Conservation (phyloP, 2,329 filamentous ascomycete genomes). For the Aspergillus japonicus region DNA sequence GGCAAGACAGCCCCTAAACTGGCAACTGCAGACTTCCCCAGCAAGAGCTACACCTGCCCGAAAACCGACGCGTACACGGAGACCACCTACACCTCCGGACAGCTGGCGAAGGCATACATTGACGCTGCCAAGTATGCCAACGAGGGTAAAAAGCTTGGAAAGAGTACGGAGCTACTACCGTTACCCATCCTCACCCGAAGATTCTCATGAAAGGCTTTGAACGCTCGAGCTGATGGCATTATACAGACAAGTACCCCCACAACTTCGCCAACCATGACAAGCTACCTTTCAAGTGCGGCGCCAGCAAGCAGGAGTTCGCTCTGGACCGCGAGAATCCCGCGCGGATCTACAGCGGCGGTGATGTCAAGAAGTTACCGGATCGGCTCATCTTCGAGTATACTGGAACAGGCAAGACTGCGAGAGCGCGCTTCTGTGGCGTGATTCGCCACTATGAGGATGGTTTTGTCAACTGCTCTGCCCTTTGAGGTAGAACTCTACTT, state of each 20-base stretch:
- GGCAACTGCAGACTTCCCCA: background rate
- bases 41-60: background rate
- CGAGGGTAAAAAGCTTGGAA: background rate
- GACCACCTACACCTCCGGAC: background rate
- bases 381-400: background rate
- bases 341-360: background rate
- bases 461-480: no score
- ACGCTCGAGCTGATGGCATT: background rate
- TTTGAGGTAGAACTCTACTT: no score
- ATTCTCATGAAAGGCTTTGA: background rate
- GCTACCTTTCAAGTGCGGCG: background rate
- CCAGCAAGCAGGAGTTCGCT: background rate
- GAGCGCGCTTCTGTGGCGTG: background rate
- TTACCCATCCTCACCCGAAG: background rate
- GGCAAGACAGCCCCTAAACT: background rate
- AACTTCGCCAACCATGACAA: background rate
- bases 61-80: background rate
- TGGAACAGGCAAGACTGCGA: background rate
- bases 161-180: background rate
- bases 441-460: background rate
- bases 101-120: background rate
- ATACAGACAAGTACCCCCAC: background rate
- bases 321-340: background rate
- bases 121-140: background rate
- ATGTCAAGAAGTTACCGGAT: background rate